Evolutionary conservation across 441 rosid genomes (phyloP).

Genomic region (Erodium chrysanthum): DNA sequence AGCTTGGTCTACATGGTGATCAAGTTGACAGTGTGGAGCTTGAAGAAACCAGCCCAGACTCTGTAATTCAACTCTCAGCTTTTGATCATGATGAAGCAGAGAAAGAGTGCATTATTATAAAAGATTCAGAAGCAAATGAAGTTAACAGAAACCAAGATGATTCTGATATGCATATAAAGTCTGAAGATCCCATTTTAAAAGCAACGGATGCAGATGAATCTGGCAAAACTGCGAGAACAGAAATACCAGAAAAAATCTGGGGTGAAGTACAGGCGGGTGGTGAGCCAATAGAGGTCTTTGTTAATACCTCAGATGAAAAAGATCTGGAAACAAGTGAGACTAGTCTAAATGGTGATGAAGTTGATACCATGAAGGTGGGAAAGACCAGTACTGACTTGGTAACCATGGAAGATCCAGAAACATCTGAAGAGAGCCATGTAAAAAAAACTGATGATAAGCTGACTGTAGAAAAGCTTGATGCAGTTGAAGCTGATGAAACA

Average conservation of each 20-base stretch:
- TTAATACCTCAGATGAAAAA: background rate
- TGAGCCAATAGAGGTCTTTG: background rate
- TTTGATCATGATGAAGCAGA: slow-evolving; percentile 6
- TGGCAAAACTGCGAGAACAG: background rate
- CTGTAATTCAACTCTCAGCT: slow-evolving; percentile 3
- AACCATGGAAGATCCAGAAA: slow-evolving; percentile 4
- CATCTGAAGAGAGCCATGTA: background rate
- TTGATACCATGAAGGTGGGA: background rate
- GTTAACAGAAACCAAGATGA: background rate
- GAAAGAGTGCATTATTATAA: background rate
- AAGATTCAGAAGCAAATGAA: slow-evolving; percentile 4
- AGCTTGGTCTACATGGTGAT: background rate
- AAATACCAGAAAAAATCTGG: background rate
- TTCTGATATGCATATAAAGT: background rate
- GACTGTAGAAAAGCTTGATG: slow-evolving; percentile 1
- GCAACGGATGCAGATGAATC: slow-evolving; percentile 11
- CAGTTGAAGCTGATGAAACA: background rate
- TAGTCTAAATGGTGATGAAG: background rate
- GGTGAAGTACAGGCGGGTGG: background rate
- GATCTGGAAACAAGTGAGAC: background rate
- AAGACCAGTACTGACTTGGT: background rate
- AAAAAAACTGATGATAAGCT: background rate
- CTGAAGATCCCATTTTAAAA: background rate
- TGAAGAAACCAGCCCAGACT: background rate
- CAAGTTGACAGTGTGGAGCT: background rate